Base-by-base conservation (phyloP, 345 rosid species). In the Dovyalis caffra region DNA sequence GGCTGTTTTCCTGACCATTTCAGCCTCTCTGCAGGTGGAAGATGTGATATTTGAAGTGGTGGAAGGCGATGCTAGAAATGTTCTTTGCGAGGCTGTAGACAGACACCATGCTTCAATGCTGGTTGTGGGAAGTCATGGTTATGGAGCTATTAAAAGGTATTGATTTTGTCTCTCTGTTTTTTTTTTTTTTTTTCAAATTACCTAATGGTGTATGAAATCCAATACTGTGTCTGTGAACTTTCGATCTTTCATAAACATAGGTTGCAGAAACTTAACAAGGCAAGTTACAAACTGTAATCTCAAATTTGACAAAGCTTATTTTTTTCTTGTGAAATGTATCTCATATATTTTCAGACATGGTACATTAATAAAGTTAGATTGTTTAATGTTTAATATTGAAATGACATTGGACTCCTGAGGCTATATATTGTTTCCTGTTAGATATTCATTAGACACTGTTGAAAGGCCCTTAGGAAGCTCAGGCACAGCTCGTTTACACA, bases 71-170 rank as follows among this genome's bases (percentile, higher is more conserved):
- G 91, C 92, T 5, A 86, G 99, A 80, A 90, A 91, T 77, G 88
- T 95, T 28, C 88, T 95, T 0, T 95, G 98, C 37, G 99, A 93
- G 35, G 90, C 89, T 69, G 99, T 90, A 23, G 98, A 96, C 6
- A 91, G 72, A 71, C 91, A 93, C 82, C 91, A 87, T 43, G 98
- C 98, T 76, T 86, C 97, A 5, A 61, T 93, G n/a, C 86, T 96
- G 64, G 97, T 88, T 60, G 95, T 93, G 21, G 99, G 99, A 58
- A 96, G 91, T 77, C 99, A 93, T 81, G 99, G 99, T 23, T 89
- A 96, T 81, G 99, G 99, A 82, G 92, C 97, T 71, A 87, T 96
- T 67, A 96, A 93, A 84, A 91, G 98, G 99, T 90, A 68, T 20
- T 18, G 1, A 29, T 38, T 15, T 10, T 9, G 18, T 3, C 32